Evolutionary conservation across 495 filamentous ascomycete species (phyloP).

Genomic region (Aspergillus nanangensis): DNA sequence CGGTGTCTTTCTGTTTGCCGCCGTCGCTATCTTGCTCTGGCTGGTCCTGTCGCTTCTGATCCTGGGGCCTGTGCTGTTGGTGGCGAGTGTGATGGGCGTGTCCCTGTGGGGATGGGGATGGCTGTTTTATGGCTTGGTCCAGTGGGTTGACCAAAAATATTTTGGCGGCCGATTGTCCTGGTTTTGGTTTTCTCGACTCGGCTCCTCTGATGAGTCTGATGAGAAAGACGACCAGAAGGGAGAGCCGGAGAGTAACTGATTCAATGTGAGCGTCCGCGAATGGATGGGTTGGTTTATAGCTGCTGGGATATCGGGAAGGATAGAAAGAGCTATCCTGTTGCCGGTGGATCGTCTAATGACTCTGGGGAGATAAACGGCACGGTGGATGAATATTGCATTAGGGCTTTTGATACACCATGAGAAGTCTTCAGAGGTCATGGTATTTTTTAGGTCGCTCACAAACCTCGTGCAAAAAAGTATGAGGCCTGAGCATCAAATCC

Average conservation of each 20-base stretch:
- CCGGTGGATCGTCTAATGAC: too few species aligned
- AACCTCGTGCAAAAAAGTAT: too few species aligned
- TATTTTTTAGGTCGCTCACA: too few species aligned
- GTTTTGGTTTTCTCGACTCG: constrained; percentile 22
- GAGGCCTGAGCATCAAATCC: too few species aligned
- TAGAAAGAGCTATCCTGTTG: too few species aligned
- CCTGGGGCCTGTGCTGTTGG: constrained; percentile 32
- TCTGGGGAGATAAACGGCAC: too few species aligned
- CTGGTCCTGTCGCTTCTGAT: constrained; percentile 30
- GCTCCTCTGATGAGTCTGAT: constrained; percentile 1
- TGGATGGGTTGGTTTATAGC: too few species aligned
- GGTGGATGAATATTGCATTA: too few species aligned
- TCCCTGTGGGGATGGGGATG: constrained; percentile 40
- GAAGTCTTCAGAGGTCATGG: too few species aligned
- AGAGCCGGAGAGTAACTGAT: not conserved
- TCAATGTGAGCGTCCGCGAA: too few species aligned
- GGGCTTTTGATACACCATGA: too few species aligned
- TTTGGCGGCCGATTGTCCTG: constrained; percentile 29
- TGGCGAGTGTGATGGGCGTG: constrained; percentile 33
- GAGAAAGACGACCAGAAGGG: constrained; percentile 4
- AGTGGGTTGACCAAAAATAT: constrained; percentile 30
- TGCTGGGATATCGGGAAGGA: too few species aligned
- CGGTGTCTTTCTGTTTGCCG: constrained; percentile 31
- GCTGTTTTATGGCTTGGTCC: constrained; percentile 33
- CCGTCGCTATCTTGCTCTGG: constrained; percentile 31